Conservation (phyloP, 441 rosid species). For the Sinapis alba region DNA sequence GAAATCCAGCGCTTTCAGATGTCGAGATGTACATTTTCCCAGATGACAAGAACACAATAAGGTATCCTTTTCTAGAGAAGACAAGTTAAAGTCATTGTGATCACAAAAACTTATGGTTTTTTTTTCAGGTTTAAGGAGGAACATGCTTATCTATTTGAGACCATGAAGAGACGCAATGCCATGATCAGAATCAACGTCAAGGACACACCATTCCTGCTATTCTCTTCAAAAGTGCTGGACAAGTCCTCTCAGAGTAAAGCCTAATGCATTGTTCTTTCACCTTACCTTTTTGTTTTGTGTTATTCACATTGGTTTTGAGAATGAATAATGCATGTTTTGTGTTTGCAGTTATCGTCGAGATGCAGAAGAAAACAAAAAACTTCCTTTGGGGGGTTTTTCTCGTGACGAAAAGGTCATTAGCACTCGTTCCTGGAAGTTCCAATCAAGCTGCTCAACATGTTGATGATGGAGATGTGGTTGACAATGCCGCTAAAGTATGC, state of each 20-base stretch:
- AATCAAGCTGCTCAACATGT: conserved; percentile 9
- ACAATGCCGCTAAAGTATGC: conserved; percentile 25
- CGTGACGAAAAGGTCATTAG: conserved; percentile 9
- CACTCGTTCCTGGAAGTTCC: conserved; percentile 31
- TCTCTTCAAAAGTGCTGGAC: conserved; percentile 59
- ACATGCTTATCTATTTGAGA: conserved; percentile 38
- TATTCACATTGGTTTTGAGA: background rate
- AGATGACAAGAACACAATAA: conserved; percentile 40
- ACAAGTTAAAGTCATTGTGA: background rate
- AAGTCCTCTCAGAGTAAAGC: conserved; percentile 51
- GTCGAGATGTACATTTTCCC: conserved; percentile 63
- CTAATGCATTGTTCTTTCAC: conserved; percentile 25
- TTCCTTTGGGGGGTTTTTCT: conserved; percentile 40
- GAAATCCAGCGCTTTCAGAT: conserved; percentile 50
- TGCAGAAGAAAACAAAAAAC: conserved; percentile 35
- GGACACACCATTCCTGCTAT: conserved; percentile 67
- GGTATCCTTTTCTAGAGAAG: conserved; percentile 41
- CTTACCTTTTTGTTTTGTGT: background rate
- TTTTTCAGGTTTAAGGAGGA: conserved; percentile 45
- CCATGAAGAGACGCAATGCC: conserved; percentile 48
- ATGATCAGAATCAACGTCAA: conserved; percentile 51
- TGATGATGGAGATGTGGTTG: conserved; percentile 24
- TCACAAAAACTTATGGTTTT: conserved; percentile 5
- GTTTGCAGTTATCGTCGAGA: conserved; percentile 31
- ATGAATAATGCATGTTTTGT: background rate